A percentile compares a stretch with the other conserved stretches of the same genome.
Evolutionary conservation across 73 alveolate genomes (phyloP).

Genomic region (Urostyla sp.): DNA sequence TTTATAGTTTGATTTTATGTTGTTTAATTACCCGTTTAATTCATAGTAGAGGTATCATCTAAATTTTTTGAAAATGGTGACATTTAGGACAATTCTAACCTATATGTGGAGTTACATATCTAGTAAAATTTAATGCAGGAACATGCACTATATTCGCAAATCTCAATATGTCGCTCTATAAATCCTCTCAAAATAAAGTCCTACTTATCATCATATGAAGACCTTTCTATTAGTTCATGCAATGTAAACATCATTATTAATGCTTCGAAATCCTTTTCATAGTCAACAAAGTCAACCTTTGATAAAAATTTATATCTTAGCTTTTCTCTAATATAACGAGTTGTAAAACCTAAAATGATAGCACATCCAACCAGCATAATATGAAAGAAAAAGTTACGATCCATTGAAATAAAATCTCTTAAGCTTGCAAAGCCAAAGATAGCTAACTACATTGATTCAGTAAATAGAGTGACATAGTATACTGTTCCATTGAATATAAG

Average conservation of each 20-base stretch:
- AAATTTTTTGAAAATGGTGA: conserved; percentile 47
- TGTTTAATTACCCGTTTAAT: conserved; percentile 6
- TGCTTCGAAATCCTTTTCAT: conserved; percentile 46
- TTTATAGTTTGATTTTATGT: conserved; percentile 23
- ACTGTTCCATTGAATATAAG: conserved; percentile 29
- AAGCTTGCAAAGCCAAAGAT: conserved; percentile 17
- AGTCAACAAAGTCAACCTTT: conserved; percentile 43
- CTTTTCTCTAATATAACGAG: conserved; percentile 18
- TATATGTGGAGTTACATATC: conserved; percentile 30
- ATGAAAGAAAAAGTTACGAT: conserved; percentile 43
- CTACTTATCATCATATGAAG: conserved; percentile 42
- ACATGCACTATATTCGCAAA: conserved; percentile 56
- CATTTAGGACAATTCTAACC: conserved; percentile 51
- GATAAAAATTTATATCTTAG: conserved; percentile 14
- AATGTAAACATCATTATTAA: conserved; percentile 54
- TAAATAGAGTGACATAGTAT: conserved; percentile 21
- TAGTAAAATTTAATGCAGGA: conserved; percentile 50
- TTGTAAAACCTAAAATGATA: not conserved
- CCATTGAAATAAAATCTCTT: conserved; percentile 34
- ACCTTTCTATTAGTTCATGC: conserved; percentile 56
- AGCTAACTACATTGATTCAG: conserved; percentile 23
- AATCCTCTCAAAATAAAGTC: conserved; percentile 58
- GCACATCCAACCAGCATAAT: not conserved
- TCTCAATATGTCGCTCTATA: conserved; percentile 60
- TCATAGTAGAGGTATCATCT: conserved; percentile 37